phyloP scores from a whole-genome alignment of 352 stramenopile species.

The Pythium guiyangense region DNA sequence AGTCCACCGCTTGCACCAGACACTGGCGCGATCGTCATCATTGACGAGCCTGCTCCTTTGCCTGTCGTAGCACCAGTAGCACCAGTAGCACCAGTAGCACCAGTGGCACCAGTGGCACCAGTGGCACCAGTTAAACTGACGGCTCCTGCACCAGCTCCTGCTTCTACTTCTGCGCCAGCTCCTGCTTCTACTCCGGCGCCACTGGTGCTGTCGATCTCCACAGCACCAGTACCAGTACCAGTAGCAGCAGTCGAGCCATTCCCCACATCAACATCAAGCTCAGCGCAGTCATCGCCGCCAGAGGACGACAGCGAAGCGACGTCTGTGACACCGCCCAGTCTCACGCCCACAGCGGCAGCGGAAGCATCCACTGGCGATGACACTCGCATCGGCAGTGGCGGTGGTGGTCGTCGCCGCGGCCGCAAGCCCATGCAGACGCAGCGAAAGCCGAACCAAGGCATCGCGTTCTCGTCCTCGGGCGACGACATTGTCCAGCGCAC shows the following conservation, averaged over 20 bases:
- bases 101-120: too few species aligned
- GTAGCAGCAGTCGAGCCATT: background rate
- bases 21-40: too few species aligned
- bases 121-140: too few species aligned
- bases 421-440: constrained; percentile 13
- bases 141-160: too few species aligned
- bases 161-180: too few species aligned
- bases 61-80: too few species aligned
- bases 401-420: constrained; percentile 7
- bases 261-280: background rate
- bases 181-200: too few species aligned
- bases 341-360: background rate
- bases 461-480: background rate
- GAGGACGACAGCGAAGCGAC: background rate
- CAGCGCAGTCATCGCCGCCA: background rate
- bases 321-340: too few species aligned
- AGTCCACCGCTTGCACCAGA: too few species aligned
- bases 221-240: background rate
- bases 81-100: too few species aligned
- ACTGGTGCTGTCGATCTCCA: too few species aligned
- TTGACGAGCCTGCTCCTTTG: too few species aligned
- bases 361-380: background rate
- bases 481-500: background rate
- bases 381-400: background rate
- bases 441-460: background rate